Conservation (phyloP, 73 alveolate genomes). For the Durusdinium trenchii region DNA sequence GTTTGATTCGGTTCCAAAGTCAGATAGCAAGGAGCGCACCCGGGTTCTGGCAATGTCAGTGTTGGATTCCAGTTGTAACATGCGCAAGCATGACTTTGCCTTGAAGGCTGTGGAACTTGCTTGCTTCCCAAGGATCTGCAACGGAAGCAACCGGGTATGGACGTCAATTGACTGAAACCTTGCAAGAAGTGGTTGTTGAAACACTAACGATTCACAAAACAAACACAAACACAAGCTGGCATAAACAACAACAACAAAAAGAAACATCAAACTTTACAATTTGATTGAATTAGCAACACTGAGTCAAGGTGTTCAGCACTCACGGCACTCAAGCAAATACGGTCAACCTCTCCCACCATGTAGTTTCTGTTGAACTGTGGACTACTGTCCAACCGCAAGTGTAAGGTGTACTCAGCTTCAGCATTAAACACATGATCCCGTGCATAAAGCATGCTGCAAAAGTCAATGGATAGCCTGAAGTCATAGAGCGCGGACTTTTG, state of each 20-base stretch:
- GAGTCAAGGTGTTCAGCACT: background rate
- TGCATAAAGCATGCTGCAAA: background rate
- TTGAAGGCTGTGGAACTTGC: background rate
- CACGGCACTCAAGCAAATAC: background rate
- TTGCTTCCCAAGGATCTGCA: slow-evolving; percentile 8
- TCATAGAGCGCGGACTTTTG: background rate
- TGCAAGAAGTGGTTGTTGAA: too few species aligned
- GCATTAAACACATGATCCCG: background rate
- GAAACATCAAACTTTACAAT: too few species aligned
- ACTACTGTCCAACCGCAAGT: background rate
- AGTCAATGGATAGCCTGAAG: background rate
- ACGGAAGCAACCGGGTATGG: background rate
- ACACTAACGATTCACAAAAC: too few species aligned
- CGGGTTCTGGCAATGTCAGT: background rate
- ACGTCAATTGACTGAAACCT: background rate
- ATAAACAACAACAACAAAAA: too few species aligned
- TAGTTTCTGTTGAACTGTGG: slow-evolving; percentile 4
- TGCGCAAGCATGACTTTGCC: background rate
- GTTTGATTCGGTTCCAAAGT: background rate
- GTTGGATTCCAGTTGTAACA: background rate
- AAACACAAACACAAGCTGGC: too few species aligned
- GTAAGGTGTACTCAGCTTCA: background rate
- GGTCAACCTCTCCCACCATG: background rate
- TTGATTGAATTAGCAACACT: background rate
- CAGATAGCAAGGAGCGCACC: background rate